Conservation (phyloP, 345 rosid genomes). For the Cardiospermum halicacabum region DNA sequence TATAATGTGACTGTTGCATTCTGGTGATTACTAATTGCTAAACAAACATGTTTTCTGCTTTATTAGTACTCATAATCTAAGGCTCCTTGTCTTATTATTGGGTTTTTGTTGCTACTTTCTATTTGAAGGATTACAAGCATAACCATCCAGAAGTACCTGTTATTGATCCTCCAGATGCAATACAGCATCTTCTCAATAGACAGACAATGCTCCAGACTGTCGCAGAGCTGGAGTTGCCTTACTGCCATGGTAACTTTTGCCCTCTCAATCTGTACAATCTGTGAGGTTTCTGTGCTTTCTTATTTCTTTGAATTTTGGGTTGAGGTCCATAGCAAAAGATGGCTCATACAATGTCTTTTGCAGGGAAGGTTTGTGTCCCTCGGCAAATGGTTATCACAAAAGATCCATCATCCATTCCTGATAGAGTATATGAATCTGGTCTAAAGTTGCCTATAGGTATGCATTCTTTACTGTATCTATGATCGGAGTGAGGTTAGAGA, state of each 20-base stretch:
- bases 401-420: slow-evolving; percentile 55
- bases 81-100: neutral
- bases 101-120: slow-evolving; percentile 13
- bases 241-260: slow-evolving; percentile 42
- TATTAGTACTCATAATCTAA: neutral
- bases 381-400: slow-evolving; percentile 66
- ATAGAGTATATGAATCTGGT: slow-evolving; percentile 56
- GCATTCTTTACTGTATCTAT: neutral
- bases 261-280: neutral
- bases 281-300: neutral
- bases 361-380: slow-evolving; percentile 72
- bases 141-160: slow-evolving; percentile 76
- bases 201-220: slow-evolving; percentile 89
- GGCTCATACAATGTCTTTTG: slow-evolving; percentile 15
- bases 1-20: neutral
- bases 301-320: slow-evolving; percentile 1
- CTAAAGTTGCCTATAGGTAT: slow-evolving; percentile 77
- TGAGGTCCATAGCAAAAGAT: slow-evolving; percentile 19
- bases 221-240: slow-evolving; percentile 62
- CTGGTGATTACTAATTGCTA: neutral
- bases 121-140: slow-evolving; percentile 64
- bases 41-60: neutral
- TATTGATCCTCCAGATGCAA: slow-evolving; percentile 85
- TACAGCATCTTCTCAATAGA: slow-evolving; percentile 56
- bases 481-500: neutral